Evolutionary conservation across 345 rosid species (phyloP), one percentile per base, ranked within the genome.

Genomic region (Streptanthus diversifolius): DNA sequence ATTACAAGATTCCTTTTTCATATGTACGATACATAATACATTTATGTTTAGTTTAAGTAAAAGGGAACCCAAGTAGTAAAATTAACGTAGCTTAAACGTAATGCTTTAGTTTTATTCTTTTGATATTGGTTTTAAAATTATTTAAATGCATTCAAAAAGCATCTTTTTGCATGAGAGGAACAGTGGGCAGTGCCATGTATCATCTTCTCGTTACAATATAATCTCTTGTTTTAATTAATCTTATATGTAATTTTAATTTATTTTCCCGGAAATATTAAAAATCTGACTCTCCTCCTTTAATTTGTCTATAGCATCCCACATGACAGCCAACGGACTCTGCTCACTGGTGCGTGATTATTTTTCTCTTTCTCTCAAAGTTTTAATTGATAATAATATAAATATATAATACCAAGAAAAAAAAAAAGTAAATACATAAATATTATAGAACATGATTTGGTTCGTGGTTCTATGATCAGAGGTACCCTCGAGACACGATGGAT

Each of bases 111-210:
- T 76, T 76, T 62, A 44, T 52, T 68, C 22, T 68, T 53, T 69
- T 61, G 33, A 61, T 53, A 44, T 9, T 52, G 33, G 11, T 68
- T 75, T 75, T 35, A 12, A 74, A 37, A 35, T 64, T 8, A 45
- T 44, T 15, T 22, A 54, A 56, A 67, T 66, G 55, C 37, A 49
- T 36, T 21, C 2, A 54, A n/a, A 75, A 70, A 54, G 66, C 75
- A 76, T 76, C 61, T 52, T 76, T 64, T 56, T 70, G 75, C 80
- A 76, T 76, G 75, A 76, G 80, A 70, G 71, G 70, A 70, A 70
- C 80, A 27, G 66, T 76, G 66, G 66, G 64, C 75, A 76, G 71
- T 76, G 71, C 71, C 71, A 70, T 76, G 71, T 70, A 76, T 63
- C 66, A 70, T 70, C 80, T 76, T 70, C 75, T 76, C 75, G 80